Evolutionary conservation across 2,329 filamentous ascomycete species (phyloP).

Genomic region (Alternaria burnsii): DNA sequence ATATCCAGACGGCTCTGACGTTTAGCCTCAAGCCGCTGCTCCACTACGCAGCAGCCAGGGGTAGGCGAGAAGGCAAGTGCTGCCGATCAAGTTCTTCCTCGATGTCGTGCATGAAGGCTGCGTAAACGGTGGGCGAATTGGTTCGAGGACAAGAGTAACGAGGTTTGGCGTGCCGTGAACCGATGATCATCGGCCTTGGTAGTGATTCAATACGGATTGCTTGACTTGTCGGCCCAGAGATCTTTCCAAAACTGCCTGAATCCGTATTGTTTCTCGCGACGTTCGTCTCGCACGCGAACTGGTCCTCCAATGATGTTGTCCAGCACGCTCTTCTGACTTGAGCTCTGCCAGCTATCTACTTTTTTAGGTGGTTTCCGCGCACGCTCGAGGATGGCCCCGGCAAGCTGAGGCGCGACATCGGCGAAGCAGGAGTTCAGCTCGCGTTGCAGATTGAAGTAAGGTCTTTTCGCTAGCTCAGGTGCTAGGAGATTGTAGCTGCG

Average conservation of each 20-base stretch:
- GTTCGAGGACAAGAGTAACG: background rate
- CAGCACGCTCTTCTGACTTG: conserved; percentile 63
- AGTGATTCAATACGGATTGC: conserved; percentile 13
- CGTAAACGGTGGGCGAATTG: conserved; percentile 3
- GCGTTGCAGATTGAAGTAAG: conserved; percentile 84
- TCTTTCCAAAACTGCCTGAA: conserved; percentile 91
- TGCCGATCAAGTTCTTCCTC: conserved; percentile 2
- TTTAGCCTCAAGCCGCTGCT: background rate
- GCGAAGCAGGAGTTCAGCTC: conserved; percentile 85
- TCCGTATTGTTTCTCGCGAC: conserved; percentile 76
- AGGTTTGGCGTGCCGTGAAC: background rate
- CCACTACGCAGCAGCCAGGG: conserved; percentile 5
- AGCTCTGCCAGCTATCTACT: conserved; percentile 47
- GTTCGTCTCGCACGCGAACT: conserved; percentile 76
- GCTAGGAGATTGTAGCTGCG: conserved; percentile 96
- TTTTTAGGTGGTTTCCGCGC: conserved; percentile 61
- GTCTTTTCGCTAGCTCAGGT: conserved; percentile 89
- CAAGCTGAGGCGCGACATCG: conserved; percentile 80
- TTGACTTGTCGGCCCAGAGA: conserved; percentile 61
- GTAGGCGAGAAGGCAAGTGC: conserved; percentile 14
- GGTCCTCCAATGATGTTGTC: conserved; percentile 65
- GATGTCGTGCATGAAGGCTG: conserved; percentile 4
- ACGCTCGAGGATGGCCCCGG: conserved; percentile 75
- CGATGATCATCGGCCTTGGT: background rate
- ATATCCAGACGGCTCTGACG: background rate